Evolutionary conservation across 2,329 filamentous ascomycete genomes (phyloP).

Genomic region (Hymenoscyphus scutula): DNA sequence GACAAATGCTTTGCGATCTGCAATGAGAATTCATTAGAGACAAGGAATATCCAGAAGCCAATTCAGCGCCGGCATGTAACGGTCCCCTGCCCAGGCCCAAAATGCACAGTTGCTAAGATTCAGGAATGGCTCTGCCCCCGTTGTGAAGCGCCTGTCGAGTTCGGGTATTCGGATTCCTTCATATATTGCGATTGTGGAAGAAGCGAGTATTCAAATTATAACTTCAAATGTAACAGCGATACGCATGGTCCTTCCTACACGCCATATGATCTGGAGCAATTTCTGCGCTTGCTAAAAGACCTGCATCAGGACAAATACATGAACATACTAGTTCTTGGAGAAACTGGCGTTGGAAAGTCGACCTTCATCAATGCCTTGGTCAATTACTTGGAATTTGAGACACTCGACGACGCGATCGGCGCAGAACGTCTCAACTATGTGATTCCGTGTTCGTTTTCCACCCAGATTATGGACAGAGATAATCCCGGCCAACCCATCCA

Average conservation of each 20-base stretch:
- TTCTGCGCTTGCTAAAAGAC: constrained; percentile 25
- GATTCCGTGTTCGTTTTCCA: constrained; percentile 42
- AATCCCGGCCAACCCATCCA: constrained; percentile 28
- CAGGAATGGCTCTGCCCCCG: constrained; percentile 31
- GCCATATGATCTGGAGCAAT: constrained; percentile 19
- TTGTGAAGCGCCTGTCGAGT: constrained; percentile 33
- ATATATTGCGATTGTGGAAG: constrained; percentile 42
- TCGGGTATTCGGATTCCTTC: constrained; percentile 33
- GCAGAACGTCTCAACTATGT: constrained; percentile 35
- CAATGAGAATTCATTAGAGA: constrained; percentile 19
- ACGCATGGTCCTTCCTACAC: constrained; percentile 30
- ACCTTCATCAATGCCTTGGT: constrained; percentile 49
- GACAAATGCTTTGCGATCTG: constrained; percentile 29
- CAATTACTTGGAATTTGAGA: constrained; percentile 43
- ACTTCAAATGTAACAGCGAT: constrained; percentile 36
- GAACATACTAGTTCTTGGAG: constrained; percentile 47
- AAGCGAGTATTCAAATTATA: constrained; percentile 28
- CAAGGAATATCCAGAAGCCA: constrained; percentile 26
- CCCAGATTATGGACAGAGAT: constrained; percentile 35
- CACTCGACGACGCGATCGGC: constrained; percentile 41
- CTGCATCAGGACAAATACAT: constrained; percentile 35
- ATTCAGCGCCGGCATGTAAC: constrained; percentile 34
- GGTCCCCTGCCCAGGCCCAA: constrained; percentile 35
- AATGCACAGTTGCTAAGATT: constrained; percentile 25
- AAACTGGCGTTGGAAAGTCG: constrained; percentile 49